Conservation (phyloP, 1,284 basidiomycete genomes). For the Heterobasidion parviporum region DNA sequence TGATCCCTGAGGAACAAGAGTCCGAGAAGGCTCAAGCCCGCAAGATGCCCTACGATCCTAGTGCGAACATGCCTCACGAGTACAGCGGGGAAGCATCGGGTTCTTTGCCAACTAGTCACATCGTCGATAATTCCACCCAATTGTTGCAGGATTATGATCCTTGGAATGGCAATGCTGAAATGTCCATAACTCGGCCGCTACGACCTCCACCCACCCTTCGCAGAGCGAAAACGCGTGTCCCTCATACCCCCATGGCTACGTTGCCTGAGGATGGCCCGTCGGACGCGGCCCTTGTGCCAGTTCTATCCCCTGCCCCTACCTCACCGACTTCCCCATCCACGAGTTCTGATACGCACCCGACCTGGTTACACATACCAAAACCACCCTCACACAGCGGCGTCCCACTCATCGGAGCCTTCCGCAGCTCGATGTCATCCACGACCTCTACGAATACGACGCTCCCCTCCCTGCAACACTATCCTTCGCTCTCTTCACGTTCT, state of each 20-base stretch:
- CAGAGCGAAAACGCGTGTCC: conserved; percentile 7
- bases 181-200: neutral
- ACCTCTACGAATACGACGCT: conserved; percentile 5
- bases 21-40: neutral
- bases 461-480: conserved; percentile 12
- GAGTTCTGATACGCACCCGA: neutral
- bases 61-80: neutral
- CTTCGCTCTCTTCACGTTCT: conserved; percentile 6
- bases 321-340: neutral
- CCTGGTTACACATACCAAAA: conserved; percentile 11
- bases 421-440: conserved; percentile 8
- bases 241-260: conserved; percentile 7
- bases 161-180: neutral
- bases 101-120: neutral
- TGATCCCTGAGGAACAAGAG: conserved; percentile 2
- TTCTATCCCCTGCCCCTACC: neutral
- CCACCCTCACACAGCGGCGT: neutral
- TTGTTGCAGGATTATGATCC: conserved; percentile 2
- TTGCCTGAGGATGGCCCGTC: conserved; percentile 6
- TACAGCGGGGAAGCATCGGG: neutral
- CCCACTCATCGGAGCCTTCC: conserved; percentile 11
- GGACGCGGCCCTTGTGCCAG: neutral
- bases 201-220: conserved; percentile 5
- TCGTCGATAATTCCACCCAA: neutral
- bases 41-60: neutral